Percentiles rank a stretch among this genome's conserved stretches.
Conservation (phyloP, 2,329 filamentous ascomycete genomes). For the Neonectria punicea region DNA sequence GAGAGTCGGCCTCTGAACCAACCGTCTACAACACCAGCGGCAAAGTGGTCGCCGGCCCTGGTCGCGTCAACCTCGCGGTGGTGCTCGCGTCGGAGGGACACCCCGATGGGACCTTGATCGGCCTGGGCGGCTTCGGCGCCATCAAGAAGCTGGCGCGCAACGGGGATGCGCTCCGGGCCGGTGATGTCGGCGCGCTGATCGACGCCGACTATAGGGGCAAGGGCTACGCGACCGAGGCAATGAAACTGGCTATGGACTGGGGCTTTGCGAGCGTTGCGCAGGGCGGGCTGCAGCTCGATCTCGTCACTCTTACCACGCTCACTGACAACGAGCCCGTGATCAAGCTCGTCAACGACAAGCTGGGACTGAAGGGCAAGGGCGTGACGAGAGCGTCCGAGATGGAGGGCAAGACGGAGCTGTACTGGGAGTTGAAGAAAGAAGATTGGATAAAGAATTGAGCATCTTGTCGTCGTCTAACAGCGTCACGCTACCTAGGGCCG, state of each 20-base stretch:
- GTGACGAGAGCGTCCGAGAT: slow-evolving; percentile 2
- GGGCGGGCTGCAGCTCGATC: slow-evolving; percentile 14
- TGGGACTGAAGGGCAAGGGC: background rate
- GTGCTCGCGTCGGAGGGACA: slow-evolving; percentile 12
- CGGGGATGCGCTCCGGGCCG: slow-evolving; percentile 1
- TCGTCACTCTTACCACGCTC: slow-evolving; percentile 14
- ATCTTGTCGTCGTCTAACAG: slow-evolving; percentile 20
- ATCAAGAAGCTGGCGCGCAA: slow-evolving; percentile 14
- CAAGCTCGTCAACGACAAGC: slow-evolving; percentile 9
- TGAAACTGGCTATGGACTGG: slow-evolving; percentile 18
- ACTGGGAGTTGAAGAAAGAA: slow-evolving; percentile 19
- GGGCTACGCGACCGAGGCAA: slow-evolving; percentile 17
- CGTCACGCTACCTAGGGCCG: slow-evolving; percentile 4
- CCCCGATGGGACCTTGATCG: slow-evolving; percentile 8
- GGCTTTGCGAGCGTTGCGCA: slow-evolving; percentile 7
- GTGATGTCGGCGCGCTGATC: slow-evolving; percentile 17
- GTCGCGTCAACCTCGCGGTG: slow-evolving; percentile 15
- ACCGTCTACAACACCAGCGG: slow-evolving; percentile 2
- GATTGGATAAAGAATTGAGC: slow-evolving; percentile 18
- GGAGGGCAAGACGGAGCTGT: slow-evolving; percentile 12
- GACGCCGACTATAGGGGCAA: slow-evolving; percentile 15
- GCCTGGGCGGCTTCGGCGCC: slow-evolving; percentile 18
- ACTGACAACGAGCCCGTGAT: slow-evolving; percentile 12
- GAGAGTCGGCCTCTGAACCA: slow-evolving; percentile 12
- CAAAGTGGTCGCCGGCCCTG: slow-evolving; percentile 7